phyloP scores from a whole-genome alignment of 2,329 filamentous ascomycete genomes.

The Microascus cirrosus region DNA sequence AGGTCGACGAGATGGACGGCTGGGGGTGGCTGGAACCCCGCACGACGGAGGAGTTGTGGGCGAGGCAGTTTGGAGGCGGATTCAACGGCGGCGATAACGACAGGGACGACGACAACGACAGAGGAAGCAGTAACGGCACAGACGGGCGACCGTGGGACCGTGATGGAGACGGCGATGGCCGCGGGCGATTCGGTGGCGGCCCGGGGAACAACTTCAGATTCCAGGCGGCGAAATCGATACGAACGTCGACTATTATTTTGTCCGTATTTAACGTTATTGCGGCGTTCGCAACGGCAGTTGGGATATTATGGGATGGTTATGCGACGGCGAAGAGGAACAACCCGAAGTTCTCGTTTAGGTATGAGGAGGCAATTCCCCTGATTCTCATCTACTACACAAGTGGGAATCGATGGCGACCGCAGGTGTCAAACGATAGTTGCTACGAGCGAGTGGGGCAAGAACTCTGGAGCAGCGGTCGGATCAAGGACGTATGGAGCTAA shows the following conservation, averaged over 20 bases:
- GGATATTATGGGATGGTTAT: conserved; percentile 47
- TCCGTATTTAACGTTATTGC: conserved; percentile 49
- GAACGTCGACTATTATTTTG: conserved; percentile 50
- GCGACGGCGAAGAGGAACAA: conserved; percentile 28
- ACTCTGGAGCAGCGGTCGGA: background rate
- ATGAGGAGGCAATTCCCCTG: conserved; percentile 6
- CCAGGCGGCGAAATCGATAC: conserved; percentile 42
- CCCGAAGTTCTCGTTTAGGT: conserved; percentile 29
- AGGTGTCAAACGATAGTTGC: background rate
- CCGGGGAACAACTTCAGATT: conserved; percentile 26
- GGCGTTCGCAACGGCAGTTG: conserved; percentile 41
- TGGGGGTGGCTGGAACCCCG: conserved; percentile 12
- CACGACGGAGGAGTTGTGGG: conserved; percentile 7
- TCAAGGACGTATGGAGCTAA: background rate
- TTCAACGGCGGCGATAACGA: conserved; percentile 13
- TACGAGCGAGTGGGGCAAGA: background rate
- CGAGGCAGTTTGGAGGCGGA: conserved; percentile 4
- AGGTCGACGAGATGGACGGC: conserved; percentile 7
- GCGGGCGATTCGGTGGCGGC: conserved; percentile 4
- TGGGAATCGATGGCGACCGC: background rate
- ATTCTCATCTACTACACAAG: background rate
- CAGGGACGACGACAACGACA: conserved; percentile 9
- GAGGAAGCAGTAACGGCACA: background rate
- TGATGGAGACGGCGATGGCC: conserved; percentile 10
- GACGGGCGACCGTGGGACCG: background rate